A percentile compares a stretch with the other conserved stretches of the same genome.
These are phyloP conservation scores for Cyclotella cryptica DNA, from an alignment of 108 stramenopile species.

Conservation along the genomic window DNA sequence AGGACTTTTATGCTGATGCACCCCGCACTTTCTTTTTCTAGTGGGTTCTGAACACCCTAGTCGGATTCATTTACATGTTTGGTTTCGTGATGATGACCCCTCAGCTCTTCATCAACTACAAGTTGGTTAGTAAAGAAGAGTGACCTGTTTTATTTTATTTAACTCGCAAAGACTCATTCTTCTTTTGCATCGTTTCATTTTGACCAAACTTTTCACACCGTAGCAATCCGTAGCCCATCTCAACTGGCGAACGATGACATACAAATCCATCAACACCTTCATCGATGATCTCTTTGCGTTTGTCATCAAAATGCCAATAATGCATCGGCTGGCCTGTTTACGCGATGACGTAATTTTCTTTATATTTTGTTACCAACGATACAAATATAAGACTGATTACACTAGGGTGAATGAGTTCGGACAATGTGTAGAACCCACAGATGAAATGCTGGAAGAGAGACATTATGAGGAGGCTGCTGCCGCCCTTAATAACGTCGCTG, in stretches of 20 bases:
- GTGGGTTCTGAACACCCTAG: slow-evolving; percentile 71
- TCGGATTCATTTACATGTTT: slow-evolving; percentile 90
- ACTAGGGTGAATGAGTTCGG: slow-evolving; percentile 74
- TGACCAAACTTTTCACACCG: too few species aligned
- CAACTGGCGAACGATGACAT: slow-evolving; percentile 87
- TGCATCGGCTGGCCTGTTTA: slow-evolving; percentile 87
- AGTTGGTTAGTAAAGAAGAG: slow-evolving; percentile 41
- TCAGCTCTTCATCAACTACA: slow-evolving; percentile 94
- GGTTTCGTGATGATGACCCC: slow-evolving; percentile 94
- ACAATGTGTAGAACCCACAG: slow-evolving; percentile 54
- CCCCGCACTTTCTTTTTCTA: slow-evolving; percentile 11
- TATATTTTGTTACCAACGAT: slow-evolving; percentile 87
- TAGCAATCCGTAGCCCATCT: slow-evolving; percentile 84
- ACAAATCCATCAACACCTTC: slow-evolving; percentile 91
- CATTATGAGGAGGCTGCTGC: not conserved
- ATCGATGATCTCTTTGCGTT: slow-evolving; percentile 92
- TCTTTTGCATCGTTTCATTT: not conserved
- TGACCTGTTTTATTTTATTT: too few species aligned
- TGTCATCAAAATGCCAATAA: slow-evolving; percentile 90
- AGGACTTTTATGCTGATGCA: too few species aligned
- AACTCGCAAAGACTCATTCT: not conserved
- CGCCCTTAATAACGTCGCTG: not conserved
- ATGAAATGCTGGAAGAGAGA: slow-evolving; percentile 48
- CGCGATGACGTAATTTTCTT: slow-evolving; percentile 92
- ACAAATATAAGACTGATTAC: slow-evolving; percentile 74